Evolutionary conservation across 208 protist species (phyloP).

Genomic region (Acanthamoeba triangularis): DNA sequence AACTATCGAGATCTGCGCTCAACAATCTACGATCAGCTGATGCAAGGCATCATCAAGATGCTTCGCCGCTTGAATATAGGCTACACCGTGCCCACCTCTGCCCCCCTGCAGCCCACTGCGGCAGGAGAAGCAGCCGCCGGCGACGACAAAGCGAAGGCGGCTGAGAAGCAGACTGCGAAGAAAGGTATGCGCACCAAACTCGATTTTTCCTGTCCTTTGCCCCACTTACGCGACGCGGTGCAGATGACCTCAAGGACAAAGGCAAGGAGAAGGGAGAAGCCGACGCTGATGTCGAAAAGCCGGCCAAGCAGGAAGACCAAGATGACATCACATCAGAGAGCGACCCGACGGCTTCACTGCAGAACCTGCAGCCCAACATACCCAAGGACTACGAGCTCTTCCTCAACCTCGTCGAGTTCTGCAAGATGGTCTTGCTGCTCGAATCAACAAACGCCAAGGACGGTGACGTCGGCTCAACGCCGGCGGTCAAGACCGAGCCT

Average conservation of each 20-base stretch:
- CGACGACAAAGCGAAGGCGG: not conserved
- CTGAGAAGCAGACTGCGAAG: not conserved
- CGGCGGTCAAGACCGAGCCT: conserved; percentile 16
- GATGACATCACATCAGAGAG: not conserved
- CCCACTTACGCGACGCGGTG: not conserved
- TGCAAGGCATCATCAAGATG: conserved; percentile 72
- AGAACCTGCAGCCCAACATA: conserved; percentile 71
- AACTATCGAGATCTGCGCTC: conserved; percentile 70
- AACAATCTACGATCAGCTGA: conserved; percentile 75
- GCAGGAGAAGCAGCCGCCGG: not conserved
- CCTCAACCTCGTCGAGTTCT: conserved; percentile 87
- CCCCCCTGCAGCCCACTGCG: not conserved
- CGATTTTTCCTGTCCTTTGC: not conserved
- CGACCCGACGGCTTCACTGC: conserved; percentile 29
- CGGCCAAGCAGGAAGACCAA: conserved; percentile 7
- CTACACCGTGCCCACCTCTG: conserved; percentile 9
- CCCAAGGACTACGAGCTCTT: conserved; percentile 87
- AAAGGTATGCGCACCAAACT: not conserved
- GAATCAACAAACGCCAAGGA: conserved; percentile 11
- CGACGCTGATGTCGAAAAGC: not conserved
- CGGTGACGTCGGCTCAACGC: not conserved
- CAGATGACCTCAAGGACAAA: not conserved
- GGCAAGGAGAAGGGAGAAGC: conserved; percentile 64
- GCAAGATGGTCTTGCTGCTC: conserved; percentile 76
- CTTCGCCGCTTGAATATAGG: conserved; percentile 57